Evolutionary conservation across 148 eudicot species (phyloP), one percentile per base, ranked within the genome.

Genomic region (Agrostemma githago): DNA sequence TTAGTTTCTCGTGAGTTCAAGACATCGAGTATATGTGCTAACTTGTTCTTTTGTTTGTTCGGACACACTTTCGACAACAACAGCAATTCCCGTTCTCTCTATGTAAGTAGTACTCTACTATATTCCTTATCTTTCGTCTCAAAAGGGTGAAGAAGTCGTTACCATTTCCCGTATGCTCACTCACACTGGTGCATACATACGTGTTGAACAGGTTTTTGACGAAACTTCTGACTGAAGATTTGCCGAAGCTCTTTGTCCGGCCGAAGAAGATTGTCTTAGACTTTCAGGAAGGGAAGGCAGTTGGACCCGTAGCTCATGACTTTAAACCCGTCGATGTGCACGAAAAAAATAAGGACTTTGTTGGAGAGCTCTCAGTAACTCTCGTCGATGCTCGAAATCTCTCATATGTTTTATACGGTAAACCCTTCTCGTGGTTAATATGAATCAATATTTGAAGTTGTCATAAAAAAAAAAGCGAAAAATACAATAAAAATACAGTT

Each of bases 81-180:
- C 92, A 95, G 99, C 97, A 7, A 95, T 95, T 76, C 99, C 99
- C 71, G 89, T 95, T 26, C 93, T 95, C 74, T 95, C 99, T 26
- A 92, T 86, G 99, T 95, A 88, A 95, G 97, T 72, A 26, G 34
- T 26, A 26, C 34, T 26, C 1, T 26, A 26, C 1, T 26, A 26
- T 26, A 26, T 26, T 26, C 34, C 34, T 26, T 26, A 26, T 26
- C 34, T 26, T 26, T 26, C 7, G 53, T 75, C 54, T 43, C 17
- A 20, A 8, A 37, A 75, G 51, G 17, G 70, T 42, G 51, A 66
- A 66, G 7, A 66, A 66, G 7, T 42, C 19, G 42, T 5, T 20
- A 16, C 1, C 34, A 7, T 56, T 4, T 66, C 12, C 51, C 51
- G 46, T 46, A 12, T 17, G 8, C 11, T 64, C 4, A 20, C 63